Percentiles rank a stretch among this genome's conserved stretches.
Evolutionary conservation across 495 filamentous ascomycete species (phyloP).

Genomic region (Letharia lupina): DNA sequence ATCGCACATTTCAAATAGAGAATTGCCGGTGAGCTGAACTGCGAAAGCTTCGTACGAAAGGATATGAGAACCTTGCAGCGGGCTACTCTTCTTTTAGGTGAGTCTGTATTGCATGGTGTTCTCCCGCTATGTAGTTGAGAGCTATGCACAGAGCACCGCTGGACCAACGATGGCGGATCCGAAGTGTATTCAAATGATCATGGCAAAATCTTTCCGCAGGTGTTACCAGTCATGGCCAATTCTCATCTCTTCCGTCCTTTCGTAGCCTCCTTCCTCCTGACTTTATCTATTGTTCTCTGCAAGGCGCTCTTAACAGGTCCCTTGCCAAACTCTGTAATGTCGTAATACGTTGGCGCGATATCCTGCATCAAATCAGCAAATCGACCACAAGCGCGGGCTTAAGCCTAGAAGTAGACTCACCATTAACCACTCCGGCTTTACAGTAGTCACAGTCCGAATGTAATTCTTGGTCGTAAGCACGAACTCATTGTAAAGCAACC

Average conservation of each 20-base stretch:
- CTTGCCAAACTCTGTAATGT: conserved; percentile 73
- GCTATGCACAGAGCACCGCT: conserved; percentile 1
- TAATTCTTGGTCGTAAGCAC: conserved; percentile 97
- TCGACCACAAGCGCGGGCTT: background rate
- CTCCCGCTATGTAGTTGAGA: background rate
- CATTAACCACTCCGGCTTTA: conserved; percentile 77
- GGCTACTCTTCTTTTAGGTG: background rate
- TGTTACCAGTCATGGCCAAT: background rate
- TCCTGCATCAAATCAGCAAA: conserved; percentile 46
- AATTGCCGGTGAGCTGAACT: too few relatives aligned
- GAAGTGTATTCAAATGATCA: too few relatives aligned
- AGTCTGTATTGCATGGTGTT: background rate
- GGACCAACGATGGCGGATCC: background rate
- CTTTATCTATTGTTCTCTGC: conserved; percentile 62
- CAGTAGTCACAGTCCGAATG: conserved; percentile 56
- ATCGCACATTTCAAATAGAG: too few relatives aligned
- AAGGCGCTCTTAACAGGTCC: conserved; percentile 76
- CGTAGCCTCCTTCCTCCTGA: conserved; percentile 63
- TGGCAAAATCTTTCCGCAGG: background rate
- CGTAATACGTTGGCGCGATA: conserved; percentile 87
- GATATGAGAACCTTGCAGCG: too few relatives aligned
- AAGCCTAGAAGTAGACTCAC: conserved; percentile 44
- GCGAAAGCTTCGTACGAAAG: too few relatives aligned
- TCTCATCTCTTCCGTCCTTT: conserved; percentile 32
- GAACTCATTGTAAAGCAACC: conserved; percentile 98